Conservation (phyloP, 805 yeast genomes). For the Candida sakaeoensis region DNA sequence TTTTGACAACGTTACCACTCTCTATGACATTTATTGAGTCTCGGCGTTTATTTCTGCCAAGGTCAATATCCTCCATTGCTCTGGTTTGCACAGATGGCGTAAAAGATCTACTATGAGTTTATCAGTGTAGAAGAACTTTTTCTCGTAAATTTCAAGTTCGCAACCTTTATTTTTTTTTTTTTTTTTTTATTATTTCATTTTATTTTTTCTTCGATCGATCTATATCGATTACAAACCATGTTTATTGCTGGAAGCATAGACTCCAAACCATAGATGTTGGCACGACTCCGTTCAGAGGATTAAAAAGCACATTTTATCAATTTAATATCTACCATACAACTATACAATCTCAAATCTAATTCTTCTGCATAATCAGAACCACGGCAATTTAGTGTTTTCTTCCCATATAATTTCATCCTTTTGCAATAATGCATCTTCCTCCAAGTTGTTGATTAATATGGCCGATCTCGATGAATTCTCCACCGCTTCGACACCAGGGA, state of each 20-base stretch:
- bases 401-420: conserved; percentile 36
- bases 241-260: too few species aligned
- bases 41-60: conserved; percentile 1
- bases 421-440: conserved; percentile 22
- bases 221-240: too few species aligned
- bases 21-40: conserved; percentile 26
- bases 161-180: neutral
- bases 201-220: too few species aligned
- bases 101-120: too few species aligned
- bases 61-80: neutral
- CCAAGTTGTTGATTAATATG: conserved; percentile 21
- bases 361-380: conserved; percentile 29
- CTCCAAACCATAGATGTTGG: too few species aligned
- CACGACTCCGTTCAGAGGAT: too few species aligned
- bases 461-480: conserved; percentile 38
- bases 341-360: neutral
- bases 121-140: too few species aligned
- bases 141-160: neutral
- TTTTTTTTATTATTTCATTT: too few species aligned
- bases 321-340: too few species aligned
- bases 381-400: conserved; percentile 38
- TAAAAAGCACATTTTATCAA: too few species aligned
- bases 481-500: conserved; percentile 12
- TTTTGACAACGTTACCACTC: conserved; percentile 49
- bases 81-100: neutral